Conservation (phyloP, 352 stramenopile species). For the Globisporangium radiosum region DNA sequence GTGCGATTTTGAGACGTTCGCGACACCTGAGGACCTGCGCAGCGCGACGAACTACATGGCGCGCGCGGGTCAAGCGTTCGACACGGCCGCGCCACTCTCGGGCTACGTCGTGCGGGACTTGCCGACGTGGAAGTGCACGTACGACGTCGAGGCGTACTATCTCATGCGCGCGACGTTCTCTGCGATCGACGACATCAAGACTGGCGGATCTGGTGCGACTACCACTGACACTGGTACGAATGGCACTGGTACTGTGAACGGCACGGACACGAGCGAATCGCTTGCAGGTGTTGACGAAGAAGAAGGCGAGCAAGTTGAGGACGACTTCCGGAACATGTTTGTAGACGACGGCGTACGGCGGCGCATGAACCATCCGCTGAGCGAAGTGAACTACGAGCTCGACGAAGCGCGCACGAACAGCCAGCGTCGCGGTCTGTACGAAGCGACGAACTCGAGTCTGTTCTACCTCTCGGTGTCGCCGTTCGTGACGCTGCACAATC, state of each 20-base stretch:
- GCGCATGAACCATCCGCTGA: constrained; percentile 46
- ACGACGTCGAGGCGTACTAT: constrained; percentile 85
- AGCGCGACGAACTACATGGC: constrained; percentile 30
- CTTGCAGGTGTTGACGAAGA: constrained; percentile 43
- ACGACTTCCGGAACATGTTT: constrained; percentile 80
- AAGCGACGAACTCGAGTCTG: constrained; percentile 81
- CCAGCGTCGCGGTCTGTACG: constrained; percentile 71
- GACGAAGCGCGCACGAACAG: constrained; percentile 73
- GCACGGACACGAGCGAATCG: constrained; percentile 11
- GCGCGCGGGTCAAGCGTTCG: constrained; percentile 21
- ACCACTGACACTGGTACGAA: no score
- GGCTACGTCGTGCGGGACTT: constrained; percentile 82
- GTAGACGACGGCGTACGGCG: constrained; percentile 35
- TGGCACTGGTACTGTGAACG: constrained; percentile 2
- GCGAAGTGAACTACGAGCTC: constrained; percentile 71
- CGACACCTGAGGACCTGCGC: constrained; percentile 58
- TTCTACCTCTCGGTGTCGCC: constrained; percentile 80
- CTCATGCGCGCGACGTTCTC: constrained; percentile 82
- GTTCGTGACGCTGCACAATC: constrained; percentile 82
- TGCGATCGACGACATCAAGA: constrained; percentile 35
- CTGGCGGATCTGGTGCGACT: no score
- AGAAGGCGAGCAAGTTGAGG: constrained; percentile 61
- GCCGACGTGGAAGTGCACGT: constrained; percentile 83
- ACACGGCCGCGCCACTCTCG: constrained; percentile 37
- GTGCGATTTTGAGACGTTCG: constrained; percentile 80